phyloP scores from a whole-genome alignment of 352 stramenopile species.

The Pythium folliculosum region DNA sequence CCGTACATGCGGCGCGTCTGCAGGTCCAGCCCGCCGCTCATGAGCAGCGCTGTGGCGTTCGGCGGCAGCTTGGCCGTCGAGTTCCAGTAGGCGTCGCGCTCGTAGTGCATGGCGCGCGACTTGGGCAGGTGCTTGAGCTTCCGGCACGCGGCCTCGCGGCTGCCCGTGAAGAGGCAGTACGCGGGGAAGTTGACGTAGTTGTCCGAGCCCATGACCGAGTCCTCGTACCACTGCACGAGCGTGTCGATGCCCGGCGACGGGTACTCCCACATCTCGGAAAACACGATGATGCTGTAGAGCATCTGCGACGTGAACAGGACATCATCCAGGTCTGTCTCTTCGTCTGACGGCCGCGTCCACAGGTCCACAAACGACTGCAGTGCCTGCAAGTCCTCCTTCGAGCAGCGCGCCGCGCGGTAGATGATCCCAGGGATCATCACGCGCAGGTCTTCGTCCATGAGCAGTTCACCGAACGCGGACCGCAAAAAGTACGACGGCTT shows the following conservation, averaged over 20 bases:
- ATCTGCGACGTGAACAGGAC: conserved; percentile 27
- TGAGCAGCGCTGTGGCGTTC: conserved; percentile 29
- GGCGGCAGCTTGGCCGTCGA: conserved; percentile 18
- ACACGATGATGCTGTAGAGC: conserved; percentile 33
- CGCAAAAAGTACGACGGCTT: conserved; percentile 75
- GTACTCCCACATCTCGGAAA: conserved; percentile 28
- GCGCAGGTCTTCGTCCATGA: conserved; percentile 43
- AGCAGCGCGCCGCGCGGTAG: conserved; percentile 8
- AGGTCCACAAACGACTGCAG: conserved; percentile 15
- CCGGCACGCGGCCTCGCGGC: conserved; percentile 53
- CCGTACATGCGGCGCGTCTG: conserved; percentile 31
- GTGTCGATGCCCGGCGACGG: conserved; percentile 17
- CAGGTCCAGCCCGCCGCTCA: conserved; percentile 34
- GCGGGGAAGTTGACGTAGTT: conserved; percentile 50
- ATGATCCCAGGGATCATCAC: conserved; percentile 14
- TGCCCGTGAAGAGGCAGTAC: conserved; percentile 78
- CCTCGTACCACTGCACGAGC: conserved; percentile 60
- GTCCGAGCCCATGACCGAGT: conserved; percentile 60
- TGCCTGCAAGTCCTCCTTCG: conserved; percentile 5
- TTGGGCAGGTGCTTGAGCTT: conserved; percentile 11
- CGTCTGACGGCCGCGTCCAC: not conserved
- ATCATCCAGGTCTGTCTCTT: conserved; percentile 12
- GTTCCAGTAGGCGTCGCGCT: conserved; percentile 26
- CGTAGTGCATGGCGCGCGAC: conserved; percentile 25
- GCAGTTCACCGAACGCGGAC: conserved; percentile 56